Percentiles rank a stretch among this genome's conserved stretches.
Evolutionary conservation across 495 filamentous ascomycete genomes (phyloP).

Genomic region (Penicillium subrubescens): DNA sequence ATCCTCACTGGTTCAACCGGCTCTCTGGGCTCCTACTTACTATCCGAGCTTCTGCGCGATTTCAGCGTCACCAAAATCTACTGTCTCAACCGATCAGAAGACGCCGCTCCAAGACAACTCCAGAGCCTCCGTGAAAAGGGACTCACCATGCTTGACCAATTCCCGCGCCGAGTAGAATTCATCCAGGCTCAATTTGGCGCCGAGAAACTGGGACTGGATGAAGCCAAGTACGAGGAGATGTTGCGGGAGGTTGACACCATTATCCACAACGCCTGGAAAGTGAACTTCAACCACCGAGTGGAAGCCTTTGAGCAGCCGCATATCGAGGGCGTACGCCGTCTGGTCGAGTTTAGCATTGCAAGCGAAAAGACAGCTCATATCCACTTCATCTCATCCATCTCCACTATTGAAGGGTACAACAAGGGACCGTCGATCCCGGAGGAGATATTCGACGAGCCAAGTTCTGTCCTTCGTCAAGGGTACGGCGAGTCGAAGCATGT

Average conservation of each 20-base stretch:
- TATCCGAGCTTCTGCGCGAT: conserved; percentile 45
- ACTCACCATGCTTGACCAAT: conserved; percentile 6
- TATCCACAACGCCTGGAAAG: conserved; percentile 64
- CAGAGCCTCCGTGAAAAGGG: conserved; percentile 19
- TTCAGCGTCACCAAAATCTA: conserved; percentile 48
- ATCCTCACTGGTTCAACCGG: conserved; percentile 61
- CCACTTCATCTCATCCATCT: conserved; percentile 57
- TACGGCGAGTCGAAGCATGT: conserved; percentile 59
- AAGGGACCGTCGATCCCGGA: conserved; percentile 41
- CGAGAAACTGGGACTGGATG: conserved; percentile 16
- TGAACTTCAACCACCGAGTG: conserved; percentile 60
- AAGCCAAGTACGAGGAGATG: conserved; percentile 13
- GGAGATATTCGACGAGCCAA: conserved; percentile 40
- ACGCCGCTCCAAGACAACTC: conserved; percentile 23
- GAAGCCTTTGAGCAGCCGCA: conserved; percentile 26
- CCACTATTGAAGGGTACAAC: conserved; percentile 25
- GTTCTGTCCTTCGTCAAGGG: conserved; percentile 35
- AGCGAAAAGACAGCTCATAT: conserved; percentile 41
- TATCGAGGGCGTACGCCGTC: conserved; percentile 27
- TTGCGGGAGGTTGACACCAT: conserved; percentile 39
- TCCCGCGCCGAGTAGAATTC: conserved; percentile 41
- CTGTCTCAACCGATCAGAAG: conserved; percentile 52
- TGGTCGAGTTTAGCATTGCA: conserved; percentile 50
- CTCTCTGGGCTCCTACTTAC: conserved; percentile 56
- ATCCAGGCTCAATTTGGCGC: conserved; percentile 11